Evolutionary conservation across 257 asterid genomes (phyloP), one percentile per base, ranked within the genome.

Genomic region (Nicotiana tabacum): DNA sequence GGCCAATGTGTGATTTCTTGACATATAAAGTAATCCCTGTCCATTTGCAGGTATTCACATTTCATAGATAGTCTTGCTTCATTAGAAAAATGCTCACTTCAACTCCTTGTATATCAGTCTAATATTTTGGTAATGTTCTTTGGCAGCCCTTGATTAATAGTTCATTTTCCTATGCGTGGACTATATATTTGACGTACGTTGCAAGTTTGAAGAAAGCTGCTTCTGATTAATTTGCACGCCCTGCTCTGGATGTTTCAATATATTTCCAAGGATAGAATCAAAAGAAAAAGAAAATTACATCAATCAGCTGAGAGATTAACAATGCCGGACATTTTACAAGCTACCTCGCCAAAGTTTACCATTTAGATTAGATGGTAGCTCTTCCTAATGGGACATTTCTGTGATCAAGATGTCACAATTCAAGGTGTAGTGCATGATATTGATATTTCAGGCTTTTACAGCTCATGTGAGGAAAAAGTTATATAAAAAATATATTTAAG

Each of bases 1-100:
- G 97, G 99, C 99, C 99, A 16, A 6, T 90, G 11, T 95, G 99
- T 68, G 99, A 95, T 84, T 92, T 94, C 90, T 65, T 95, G 77
- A 94, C 98, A 30, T 94, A 84, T 91, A 95, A 89, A 90, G 77
- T 89, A 85, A 78, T 95, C 88, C 97, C 98, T 5, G 92, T 94
- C 83, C 97, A 90, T 87, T 90, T 95, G 62, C 97, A 92, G 98
- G 99, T 94, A 37, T 65, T 80, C 16, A 13, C 24, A 13, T 80
- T 64, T 18, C 77, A 0, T 30, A 17, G 6, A 1, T 29, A 17
- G 11, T 30, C 17, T 80, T 12, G 57, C 12, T 70, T 70, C 35
- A 70, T 9, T 37, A 4, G 9, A n/a, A 3, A 37, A 80, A 61
- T n/a, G 18, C 18, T 69, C 57, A 39, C 57, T 21, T 11, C 77